Evolutionary conservation across 768 basidiomycete genomes (phyloP).

Genomic region (Trametes cubensis): DNA sequence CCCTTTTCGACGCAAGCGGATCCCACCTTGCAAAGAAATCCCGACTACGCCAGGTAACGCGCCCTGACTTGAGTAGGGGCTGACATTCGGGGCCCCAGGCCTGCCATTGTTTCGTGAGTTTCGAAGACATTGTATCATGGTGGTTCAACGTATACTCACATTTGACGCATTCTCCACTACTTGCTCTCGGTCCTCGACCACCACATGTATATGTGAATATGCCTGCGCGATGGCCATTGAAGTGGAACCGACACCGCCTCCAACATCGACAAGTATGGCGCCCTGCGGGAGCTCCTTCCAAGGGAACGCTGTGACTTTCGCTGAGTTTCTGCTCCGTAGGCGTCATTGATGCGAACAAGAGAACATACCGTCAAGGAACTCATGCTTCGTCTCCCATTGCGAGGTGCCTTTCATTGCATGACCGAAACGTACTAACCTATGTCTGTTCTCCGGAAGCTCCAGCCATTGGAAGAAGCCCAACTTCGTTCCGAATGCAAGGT

Average conservation of each 20-base stretch:
- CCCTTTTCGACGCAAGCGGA: slow-evolving; percentile 38
- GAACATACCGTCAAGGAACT: slow-evolving; percentile 1
- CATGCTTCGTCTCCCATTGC: slow-evolving; percentile 73
- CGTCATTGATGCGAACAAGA: background rate
- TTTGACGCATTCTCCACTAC: slow-evolving; percentile 40
- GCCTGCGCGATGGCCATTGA: slow-evolving; percentile 21
- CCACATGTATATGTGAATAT: slow-evolving; percentile 19
- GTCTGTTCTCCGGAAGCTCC: slow-evolving; percentile 53
- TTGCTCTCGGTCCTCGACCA: slow-evolving; percentile 23
- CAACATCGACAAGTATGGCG: slow-evolving; percentile 24
- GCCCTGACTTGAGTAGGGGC: slow-evolving; percentile 16
- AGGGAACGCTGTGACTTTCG: slow-evolving; percentile 14
- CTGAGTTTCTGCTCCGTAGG: too few species aligned
- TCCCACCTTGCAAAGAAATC: slow-evolving; percentile 18
- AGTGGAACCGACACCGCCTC: slow-evolving; percentile 24
- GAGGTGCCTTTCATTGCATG: slow-evolving; percentile 75
- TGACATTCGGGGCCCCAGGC: slow-evolving; percentile 15
- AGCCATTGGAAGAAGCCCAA: slow-evolving; percentile 71
- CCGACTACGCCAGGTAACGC: slow-evolving; percentile 17
- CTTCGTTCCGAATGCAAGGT: slow-evolving; percentile 62
- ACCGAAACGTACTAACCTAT: slow-evolving; percentile 65
- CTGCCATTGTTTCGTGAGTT: slow-evolving; percentile 23
- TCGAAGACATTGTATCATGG: too few species aligned
- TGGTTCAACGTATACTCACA: background rate
- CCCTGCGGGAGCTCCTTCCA: slow-evolving; percentile 21